phyloP scores from a whole-genome alignment of 2,329 filamentous ascomycete species.

The Colletotrichum eremochloae region DNA sequence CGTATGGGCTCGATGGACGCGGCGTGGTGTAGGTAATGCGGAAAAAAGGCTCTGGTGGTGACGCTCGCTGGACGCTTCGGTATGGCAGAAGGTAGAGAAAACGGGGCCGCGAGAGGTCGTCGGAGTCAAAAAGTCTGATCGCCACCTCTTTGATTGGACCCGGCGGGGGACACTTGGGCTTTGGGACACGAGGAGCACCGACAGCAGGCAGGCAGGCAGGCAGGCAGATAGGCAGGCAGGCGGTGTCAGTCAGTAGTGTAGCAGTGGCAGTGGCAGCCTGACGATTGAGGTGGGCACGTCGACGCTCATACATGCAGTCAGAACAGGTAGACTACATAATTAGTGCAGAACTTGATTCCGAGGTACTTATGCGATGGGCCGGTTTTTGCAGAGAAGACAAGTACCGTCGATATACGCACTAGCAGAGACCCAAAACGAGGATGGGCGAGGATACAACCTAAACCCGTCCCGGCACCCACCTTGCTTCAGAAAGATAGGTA shows the following conservation, averaged over 20 bases:
- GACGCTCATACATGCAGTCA: conserved; percentile 7
- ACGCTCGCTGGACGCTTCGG: conserved; percentile 39
- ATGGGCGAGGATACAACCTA: conserved; percentile 21
- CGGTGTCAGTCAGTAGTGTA: conserved; percentile 15
- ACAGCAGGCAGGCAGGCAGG: conserved; percentile 9
- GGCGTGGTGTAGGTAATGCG: conserved; percentile 34
- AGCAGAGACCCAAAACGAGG: conserved; percentile 14
- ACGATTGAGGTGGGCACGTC: conserved; percentile 12
- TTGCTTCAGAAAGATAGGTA: conserved; percentile 39
- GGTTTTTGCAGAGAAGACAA: not conserved
- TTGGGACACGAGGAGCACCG: conserved; percentile 30
- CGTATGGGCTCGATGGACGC: conserved; percentile 33
- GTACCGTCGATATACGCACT: conserved; percentile 14
- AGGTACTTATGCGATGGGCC: conserved; percentile 7
- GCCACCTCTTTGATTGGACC: conserved; percentile 53
- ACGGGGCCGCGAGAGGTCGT: conserved; percentile 41
- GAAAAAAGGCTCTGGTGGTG: conserved; percentile 38
- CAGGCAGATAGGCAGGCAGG: not conserved
- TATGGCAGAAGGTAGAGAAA: conserved; percentile 40
- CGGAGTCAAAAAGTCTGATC: conserved; percentile 53
- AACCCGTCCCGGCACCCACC: conserved; percentile 28
- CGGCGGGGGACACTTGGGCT: conserved; percentile 29
- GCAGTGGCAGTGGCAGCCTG: conserved; percentile 39
- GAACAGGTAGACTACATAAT: not conserved
- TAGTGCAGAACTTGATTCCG: conserved; percentile 13